Evolutionary conservation across 148 eudicot genomes (phyloP), one percentile per base, ranked within the genome.

Genomic region (Rhododendron ovatum): DNA sequence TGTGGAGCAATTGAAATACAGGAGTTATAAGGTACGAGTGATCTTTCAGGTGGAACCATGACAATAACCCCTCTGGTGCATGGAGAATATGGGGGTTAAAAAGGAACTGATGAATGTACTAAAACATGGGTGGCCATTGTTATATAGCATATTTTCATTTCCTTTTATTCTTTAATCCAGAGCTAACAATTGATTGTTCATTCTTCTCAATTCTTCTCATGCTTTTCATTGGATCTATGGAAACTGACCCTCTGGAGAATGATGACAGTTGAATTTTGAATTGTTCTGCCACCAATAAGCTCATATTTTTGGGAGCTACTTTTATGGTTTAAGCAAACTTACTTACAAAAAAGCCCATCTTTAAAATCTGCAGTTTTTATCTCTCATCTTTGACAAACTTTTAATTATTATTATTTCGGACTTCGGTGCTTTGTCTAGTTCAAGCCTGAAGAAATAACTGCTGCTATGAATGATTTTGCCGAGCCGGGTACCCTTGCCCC

Each of bases 401-500:
- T 13, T 15, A 37, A 18, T 65, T 30, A 15, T 33, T 71, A 13
- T 20, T 39, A 8, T 39, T 76, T 8, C 9, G 47, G n/a, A 41
- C 45, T 43, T 78, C 33, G 50, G 45, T 45, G 7, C 61, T 17
- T 13, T 90, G 35, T 69, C 86, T 85, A 94, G 97, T 50, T 94
- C 82, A 93, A 90, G 88, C 90, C 89, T 26, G 91, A 90, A 47
- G 95, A 94, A 88, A 80, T 93, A 37, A 82, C 61, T 51, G 92
- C 78, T 51, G 90, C 93, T 84, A 84, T 88, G 84, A 88, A 82
- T 35, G 97, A 94, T 84, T 93, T 94, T 51, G 88, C 90, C 8
- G 92, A 88, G 63, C 97, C 97, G 0, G 94, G 94, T 41, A 45
- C 90, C 22, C 90, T 94, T 83, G 97, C 97, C 11, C 95, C 95